Evolutionary conservation across 306 rosid species (phyloP).

Genomic region (Ormosia emarginata): DNA sequence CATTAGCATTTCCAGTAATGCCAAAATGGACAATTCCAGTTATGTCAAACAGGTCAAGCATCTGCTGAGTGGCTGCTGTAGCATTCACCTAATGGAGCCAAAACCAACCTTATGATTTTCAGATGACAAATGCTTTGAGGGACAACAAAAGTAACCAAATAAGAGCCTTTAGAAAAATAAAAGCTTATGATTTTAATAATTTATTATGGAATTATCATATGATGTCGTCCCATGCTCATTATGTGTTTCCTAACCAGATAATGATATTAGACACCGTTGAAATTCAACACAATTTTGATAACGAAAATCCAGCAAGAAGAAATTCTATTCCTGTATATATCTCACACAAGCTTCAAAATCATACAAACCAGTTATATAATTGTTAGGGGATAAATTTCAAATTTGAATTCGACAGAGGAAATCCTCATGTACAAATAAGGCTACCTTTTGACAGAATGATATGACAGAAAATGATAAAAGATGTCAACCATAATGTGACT

Average conservation of each 20-base stretch:
- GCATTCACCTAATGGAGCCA: conserved; percentile 40
- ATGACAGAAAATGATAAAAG: no score
- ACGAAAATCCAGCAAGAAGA: neutral
- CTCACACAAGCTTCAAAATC: neutral
- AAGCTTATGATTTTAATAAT: neutral
- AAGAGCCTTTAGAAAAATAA: neutral
- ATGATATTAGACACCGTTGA: neutral
- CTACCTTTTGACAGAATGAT: no score
- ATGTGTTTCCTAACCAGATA: neutral
- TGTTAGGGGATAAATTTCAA: no score
- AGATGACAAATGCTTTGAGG: neutral
- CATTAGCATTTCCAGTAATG: conserved; percentile 45
- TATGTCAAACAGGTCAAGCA: conserved; percentile 44
- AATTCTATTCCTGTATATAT: neutral
- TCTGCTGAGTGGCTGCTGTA: conserved; percentile 46
- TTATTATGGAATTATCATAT: neutral
- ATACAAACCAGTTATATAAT: neutral
- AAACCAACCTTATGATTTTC: neutral
- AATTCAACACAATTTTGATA: neutral
- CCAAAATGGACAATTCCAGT: conserved; percentile 54
- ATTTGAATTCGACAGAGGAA: no score
- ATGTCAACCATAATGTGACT: no score
- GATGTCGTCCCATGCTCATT: neutral
- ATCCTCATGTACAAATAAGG: no score
- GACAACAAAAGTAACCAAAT: neutral